Conservation (phyloP, 2,329 filamentous ascomycete genomes). For the Arthrobotrys sphaeroides region DNA sequence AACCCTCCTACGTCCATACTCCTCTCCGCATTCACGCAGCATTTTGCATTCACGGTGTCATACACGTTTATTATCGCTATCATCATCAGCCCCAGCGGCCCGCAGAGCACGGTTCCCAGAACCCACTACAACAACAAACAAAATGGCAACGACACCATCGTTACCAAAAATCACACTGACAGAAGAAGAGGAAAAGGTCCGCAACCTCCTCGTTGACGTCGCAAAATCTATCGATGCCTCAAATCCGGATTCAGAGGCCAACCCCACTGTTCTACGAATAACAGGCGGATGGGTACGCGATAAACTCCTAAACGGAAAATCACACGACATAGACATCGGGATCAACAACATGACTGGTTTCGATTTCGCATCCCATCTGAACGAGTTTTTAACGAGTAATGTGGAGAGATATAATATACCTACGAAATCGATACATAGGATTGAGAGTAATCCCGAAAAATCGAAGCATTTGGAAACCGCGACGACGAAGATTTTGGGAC, state of each 20-base stretch:
- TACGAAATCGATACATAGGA: conserved; percentile 79
- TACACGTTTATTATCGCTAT: background rate
- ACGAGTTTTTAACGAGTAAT: conserved; percentile 73
- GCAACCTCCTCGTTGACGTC: conserved; percentile 82
- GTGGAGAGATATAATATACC: conserved; percentile 70
- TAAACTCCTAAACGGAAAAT: conserved; percentile 76
- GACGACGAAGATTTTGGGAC: conserved; percentile 82
- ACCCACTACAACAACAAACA: background rate
- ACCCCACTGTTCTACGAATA: conserved; percentile 75
- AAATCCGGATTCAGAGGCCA: conserved; percentile 62
- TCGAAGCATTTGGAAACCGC: conserved; percentile 95
- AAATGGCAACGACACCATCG: conserved; percentile 40
- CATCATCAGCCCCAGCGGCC: background rate
- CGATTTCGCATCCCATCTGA: conserved; percentile 75
- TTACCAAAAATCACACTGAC: conserved; percentile 69
- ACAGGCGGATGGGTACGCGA: conserved; percentile 90
- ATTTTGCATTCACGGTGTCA: conserved; percentile 25
- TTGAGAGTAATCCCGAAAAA: conserved; percentile 91
- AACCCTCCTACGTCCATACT: background rate
- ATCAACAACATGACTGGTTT: conserved; percentile 87
- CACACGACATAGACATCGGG: conserved; percentile 84
- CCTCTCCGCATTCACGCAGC: conserved; percentile 31
- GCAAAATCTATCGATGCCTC: conserved; percentile 71
- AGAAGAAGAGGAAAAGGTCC: conserved; percentile 75
- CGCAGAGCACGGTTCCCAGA: background rate